Conservation (phyloP, 352 stramenopile species). For the Thalassiosira sp. region DNA sequence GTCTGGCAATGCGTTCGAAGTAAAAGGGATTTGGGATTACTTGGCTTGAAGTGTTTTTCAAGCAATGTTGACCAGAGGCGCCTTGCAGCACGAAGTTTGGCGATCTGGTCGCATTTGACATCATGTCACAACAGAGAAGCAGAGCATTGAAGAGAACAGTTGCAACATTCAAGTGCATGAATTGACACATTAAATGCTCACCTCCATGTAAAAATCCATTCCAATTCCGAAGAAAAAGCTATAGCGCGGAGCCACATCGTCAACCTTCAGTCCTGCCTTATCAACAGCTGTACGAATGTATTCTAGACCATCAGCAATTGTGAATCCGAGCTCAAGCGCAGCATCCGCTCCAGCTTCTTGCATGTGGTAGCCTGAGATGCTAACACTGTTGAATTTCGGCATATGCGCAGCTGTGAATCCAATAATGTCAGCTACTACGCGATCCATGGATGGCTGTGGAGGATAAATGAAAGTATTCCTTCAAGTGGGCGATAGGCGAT, state of each 20-base stretch:
- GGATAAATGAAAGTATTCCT: slow-evolving; percentile 99
- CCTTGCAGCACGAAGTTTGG: slow-evolving; percentile 92
- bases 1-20: slow-evolving; percentile 97
- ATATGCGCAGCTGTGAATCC: slow-evolving; percentile 94
- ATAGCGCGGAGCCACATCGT: slow-evolving; percentile 91
- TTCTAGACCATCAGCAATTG: slow-evolving; percentile 95
- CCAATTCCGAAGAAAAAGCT: slow-evolving; percentile 98
- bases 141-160: no score
- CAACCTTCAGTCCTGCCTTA: slow-evolving; percentile 90
- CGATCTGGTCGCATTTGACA: slow-evolving; percentile 77
- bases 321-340: slow-evolving; percentile 94
- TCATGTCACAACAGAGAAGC: no score
- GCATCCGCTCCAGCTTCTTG: slow-evolving; percentile 95
- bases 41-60: slow-evolving; percentile 91
- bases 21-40: slow-evolving; percentile 92
- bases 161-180: not conserved
- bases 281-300: slow-evolving; percentile 91
- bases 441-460: slow-evolving; percentile 88
- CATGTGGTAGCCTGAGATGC: slow-evolving; percentile 97
- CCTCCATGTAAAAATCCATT: slow-evolving; percentile 97
- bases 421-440: slow-evolving; percentile 96
- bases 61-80: slow-evolving; percentile 93
- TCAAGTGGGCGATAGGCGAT: no score
- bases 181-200: slow-evolving; percentile 20
- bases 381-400: slow-evolving; percentile 98